Percentiles rank a stretch among this genome's conserved stretches.
Conservation (phyloP, 805 yeast genomes). For the Spathaspora boniae region DNA sequence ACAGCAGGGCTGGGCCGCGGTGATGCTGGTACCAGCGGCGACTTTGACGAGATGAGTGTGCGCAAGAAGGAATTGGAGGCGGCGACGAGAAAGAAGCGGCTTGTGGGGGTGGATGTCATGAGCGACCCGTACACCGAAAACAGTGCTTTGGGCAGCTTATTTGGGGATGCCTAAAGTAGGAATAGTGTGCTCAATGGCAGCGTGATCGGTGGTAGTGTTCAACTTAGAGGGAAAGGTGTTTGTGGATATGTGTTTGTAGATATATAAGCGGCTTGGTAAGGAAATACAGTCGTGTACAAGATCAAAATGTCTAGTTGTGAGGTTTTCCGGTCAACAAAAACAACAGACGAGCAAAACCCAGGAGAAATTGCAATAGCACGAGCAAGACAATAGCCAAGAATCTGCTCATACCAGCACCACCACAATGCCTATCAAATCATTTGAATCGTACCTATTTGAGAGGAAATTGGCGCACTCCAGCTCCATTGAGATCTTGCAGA, state of each 20-base stretch:
- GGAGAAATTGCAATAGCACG: too few species aligned
- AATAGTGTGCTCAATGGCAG: too few species aligned
- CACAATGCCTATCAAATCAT: conserved; percentile 45
- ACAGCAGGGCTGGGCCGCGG: conserved; percentile 19
- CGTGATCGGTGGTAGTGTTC: too few species aligned
- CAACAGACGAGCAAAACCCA: too few species aligned
- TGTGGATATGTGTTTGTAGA: too few species aligned
- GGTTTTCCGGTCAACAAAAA: too few species aligned
- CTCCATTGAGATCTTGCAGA: conserved; percentile 61
- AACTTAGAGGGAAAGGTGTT: too few species aligned
- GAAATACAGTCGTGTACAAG: too few species aligned
- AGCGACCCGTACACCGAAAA: conserved; percentile 72
- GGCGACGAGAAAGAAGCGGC: conserved; percentile 42
- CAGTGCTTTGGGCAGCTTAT: conserved; percentile 59
- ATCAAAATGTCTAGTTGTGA: too few species aligned
- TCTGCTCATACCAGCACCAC: too few species aligned
- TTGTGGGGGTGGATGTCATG: conserved; percentile 47
- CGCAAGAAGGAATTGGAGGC: conserved; percentile 54
- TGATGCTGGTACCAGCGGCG: conserved; percentile 18
- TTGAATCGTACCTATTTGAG: conserved; percentile 69
- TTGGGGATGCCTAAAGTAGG: conserved; percentile 39
- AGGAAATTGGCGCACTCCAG: conserved; percentile 56
- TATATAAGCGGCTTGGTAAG: too few species aligned
- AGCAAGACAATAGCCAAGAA: too few species aligned
- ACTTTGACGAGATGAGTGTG: conserved; percentile 43